These are phyloP conservation scores for Gentiana straminea DNA, from an alignment of 257 asterid species.

Conservation along the genomic window DNA sequence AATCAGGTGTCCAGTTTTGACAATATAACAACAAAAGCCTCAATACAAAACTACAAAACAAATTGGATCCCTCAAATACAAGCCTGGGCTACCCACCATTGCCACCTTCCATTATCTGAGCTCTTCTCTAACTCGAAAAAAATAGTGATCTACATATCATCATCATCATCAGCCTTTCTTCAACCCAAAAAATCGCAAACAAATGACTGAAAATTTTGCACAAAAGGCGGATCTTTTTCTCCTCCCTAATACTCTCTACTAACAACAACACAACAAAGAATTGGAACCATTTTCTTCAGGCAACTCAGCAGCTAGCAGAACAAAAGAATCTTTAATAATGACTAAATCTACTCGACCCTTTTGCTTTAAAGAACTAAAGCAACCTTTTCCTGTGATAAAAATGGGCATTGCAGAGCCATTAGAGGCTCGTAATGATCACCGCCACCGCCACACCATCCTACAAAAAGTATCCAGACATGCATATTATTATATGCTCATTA, in stretches of 20 bases:
- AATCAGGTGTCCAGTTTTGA: too few relatives aligned
- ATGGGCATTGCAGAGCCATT: constrained; percentile 47
- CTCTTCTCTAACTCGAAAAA: too few relatives aligned
- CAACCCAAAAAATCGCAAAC: constrained; percentile 12
- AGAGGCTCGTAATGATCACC: constrained; percentile 98
- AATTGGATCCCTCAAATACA: too few relatives aligned
- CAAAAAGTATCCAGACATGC: constrained; percentile 5
- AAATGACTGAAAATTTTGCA: constrained; percentile 15
- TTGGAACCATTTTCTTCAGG: constrained; percentile 10
- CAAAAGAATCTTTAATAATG: constrained; percentile 1
- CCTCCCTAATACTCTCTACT: constrained; percentile 3
- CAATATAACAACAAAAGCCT: too few relatives aligned
- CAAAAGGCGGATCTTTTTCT: constrained; percentile 4
- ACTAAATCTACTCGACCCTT: constrained; percentile 12
- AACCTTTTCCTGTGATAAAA: constrained; percentile 74
- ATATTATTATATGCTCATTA: background rate
- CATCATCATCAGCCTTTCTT: constrained; percentile 4
- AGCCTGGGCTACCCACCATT: too few relatives aligned
- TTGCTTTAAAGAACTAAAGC: constrained; percentile 53
- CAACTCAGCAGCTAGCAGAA: background rate
- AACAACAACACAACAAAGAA: constrained; percentile 17
- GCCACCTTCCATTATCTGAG: too few relatives aligned
- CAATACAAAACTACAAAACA: too few relatives aligned
- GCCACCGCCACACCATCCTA: constrained; percentile 98
- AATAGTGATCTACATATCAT: too few relatives aligned